Conservation (phyloP, 2,329 filamentous ascomycete species). For the Phyllosticta capitalensis region DNA sequence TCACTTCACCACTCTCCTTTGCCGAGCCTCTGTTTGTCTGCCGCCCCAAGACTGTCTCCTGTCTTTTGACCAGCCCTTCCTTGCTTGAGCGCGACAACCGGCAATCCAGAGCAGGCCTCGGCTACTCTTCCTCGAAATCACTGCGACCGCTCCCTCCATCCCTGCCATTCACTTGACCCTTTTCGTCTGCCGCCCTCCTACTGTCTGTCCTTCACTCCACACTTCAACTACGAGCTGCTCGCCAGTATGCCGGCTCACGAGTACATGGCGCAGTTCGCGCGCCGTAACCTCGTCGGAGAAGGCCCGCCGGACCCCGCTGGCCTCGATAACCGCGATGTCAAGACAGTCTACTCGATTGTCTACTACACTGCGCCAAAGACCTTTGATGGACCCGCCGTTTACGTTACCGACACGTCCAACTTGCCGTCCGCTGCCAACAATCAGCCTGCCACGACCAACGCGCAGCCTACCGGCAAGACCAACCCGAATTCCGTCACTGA, state of each 20-base stretch:
- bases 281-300: conserved; percentile 1
- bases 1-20: not conserved
- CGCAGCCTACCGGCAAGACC: conserved; percentile 1
- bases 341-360: conserved; percentile 35
- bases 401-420: conserved; percentile 17
- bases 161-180: not conserved
- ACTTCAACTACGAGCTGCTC: not conserved
- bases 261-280: not conserved
- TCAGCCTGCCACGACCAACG: not conserved
- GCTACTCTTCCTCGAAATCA: not conserved
- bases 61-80: not conserved
- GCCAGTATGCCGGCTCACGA: conserved; percentile 1
- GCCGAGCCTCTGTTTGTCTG: not conserved
- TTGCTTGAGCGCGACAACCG: not conserved
- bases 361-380: conserved; percentile 45
- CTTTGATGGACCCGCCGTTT: conserved; percentile 37
- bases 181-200: not conserved
- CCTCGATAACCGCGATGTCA: conserved; percentile 13
- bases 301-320: not conserved
- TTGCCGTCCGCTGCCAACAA: not conserved
- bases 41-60: not conserved
- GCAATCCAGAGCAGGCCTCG: not conserved
- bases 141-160: conserved; percentile 1
- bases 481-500: not conserved
- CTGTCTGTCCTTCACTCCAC: not conserved